A percentile compares a stretch with the other conserved stretches of the same genome.
Evolutionary conservation across 1,284 basidiomycete species (phyloP).

Genomic region (Schizophyllum amplum): DNA sequence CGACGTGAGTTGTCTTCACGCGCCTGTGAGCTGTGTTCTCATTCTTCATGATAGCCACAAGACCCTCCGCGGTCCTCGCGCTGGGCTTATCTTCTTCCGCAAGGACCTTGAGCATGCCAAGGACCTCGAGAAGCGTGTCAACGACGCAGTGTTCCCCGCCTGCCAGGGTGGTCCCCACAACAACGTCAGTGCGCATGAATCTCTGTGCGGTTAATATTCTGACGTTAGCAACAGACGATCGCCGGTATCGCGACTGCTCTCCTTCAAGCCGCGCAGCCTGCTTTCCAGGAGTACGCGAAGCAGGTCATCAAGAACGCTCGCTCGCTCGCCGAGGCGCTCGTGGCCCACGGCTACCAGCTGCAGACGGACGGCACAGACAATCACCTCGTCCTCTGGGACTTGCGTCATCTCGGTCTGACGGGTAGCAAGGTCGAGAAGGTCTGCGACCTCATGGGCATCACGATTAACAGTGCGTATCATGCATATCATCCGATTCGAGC

Average conservation of each 20-base stretch:
- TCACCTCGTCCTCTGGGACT: slow-evolving; percentile 97
- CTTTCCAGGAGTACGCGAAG: slow-evolving; percentile 90
- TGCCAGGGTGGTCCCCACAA: slow-evolving; percentile 99
- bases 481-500: slow-evolving; percentile 2
- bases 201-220: slow-evolving; percentile 1
- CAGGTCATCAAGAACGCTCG: slow-evolving; percentile 89
- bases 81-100: slow-evolving; percentile 98
- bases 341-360: slow-evolving; percentile 84
- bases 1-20: too few relatives aligned
- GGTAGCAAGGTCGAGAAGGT: slow-evolving; percentile 97
- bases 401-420: slow-evolving; percentile 91
- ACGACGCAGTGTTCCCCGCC: slow-evolving; percentile 98
- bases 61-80: slow-evolving; percentile 97
- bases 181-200: slow-evolving; percentile 56
- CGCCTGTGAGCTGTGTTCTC: too few relatives aligned
- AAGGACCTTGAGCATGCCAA: slow-evolving; percentile 77
- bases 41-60: too few relatives aligned
- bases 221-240: slow-evolving; percentile 61
- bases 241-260: slow-evolving; percentile 95
- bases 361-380: slow-evolving; percentile 97
- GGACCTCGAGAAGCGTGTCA: slow-evolving; percentile 93
- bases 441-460: slow-evolving; percentile 94
- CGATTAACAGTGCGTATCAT: slow-evolving; percentile 73
- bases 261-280: slow-evolving; percentile 86
- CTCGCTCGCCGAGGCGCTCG: slow-evolving; percentile 67